phyloP scores from a whole-genome alignment of 495 filamentous ascomycete genomes.

The Clohesyomyces aquaticus region DNA sequence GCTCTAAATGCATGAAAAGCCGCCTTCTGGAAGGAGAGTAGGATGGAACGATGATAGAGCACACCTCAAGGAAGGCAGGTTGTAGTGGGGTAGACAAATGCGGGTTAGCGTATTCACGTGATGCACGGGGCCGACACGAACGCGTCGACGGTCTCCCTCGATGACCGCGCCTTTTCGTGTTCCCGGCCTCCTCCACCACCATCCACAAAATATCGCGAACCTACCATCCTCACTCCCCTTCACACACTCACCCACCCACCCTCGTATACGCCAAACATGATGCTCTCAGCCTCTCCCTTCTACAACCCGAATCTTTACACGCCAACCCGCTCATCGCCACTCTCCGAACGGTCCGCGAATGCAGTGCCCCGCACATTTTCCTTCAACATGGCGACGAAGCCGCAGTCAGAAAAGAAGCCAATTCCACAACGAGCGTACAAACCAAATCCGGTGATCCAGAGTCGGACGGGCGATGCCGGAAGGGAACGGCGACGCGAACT shows the following conservation, averaged over 20 bases:
- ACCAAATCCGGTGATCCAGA: constrained; percentile 43
- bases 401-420: constrained; percentile 28
- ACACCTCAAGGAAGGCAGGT: no score
- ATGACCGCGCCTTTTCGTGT: no score
- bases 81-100: no score
- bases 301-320: constrained; percentile 27
- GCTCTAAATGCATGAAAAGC: no score
- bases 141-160: no score
- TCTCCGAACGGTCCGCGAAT: constrained; percentile 48
- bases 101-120: no score
- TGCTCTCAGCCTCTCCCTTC: constrained; percentile 27
- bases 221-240: not conserved
- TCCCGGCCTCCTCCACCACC: no score
- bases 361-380: constrained; percentile 31
- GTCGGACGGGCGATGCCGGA: constrained; percentile 47
- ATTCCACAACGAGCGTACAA: constrained; percentile 46
- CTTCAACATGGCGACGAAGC: constrained; percentile 20
- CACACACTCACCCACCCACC: not conserved
- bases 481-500: constrained; percentile 61
- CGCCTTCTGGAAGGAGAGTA: no score
- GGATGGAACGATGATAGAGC: no score
- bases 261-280: constrained; percentile 17
- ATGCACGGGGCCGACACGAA: no score
- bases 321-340: constrained; percentile 43
- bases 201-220: not conserved